Percentiles rank a stretch among this genome's conserved stretches.
phyloP scores from a whole-genome alignment of 768 basidiomycete species.

The Clavulina sp. region DNA sequence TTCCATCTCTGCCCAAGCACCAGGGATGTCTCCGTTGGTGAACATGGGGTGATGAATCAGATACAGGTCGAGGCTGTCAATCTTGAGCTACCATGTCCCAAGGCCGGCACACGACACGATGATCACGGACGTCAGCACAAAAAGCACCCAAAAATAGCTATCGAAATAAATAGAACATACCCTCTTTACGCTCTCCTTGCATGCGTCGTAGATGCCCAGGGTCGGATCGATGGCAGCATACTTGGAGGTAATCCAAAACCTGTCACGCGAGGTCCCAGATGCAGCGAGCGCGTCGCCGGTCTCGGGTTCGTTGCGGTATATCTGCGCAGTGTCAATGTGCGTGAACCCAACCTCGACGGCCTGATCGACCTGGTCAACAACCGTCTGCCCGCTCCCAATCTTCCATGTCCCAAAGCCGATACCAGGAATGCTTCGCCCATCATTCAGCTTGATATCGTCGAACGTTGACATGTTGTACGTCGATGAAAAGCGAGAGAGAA shows the following conservation, averaged over 20 bases:
- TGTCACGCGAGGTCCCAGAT: conserved; percentile 21
- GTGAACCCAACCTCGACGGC: neutral
- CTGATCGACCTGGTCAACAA: neutral
- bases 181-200: conserved; percentile 29
- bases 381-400: neutral
- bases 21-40: conserved; percentile 25
- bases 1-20: conserved; percentile 40
- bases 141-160: neutral
- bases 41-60: conserved; percentile 38
- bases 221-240: conserved; percentile 31
- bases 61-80: conserved; percentile 49
- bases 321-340: conserved; percentile 28
- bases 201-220: neutral
- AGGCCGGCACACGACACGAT: neutral
- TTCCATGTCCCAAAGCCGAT: neutral
- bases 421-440: neutral
- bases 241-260: conserved; percentile 50
- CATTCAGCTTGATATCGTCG: neutral
- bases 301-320: conserved; percentile 6
- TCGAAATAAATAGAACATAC: conserved; percentile 18
- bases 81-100: conserved; percentile 29
- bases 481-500: too few species aligned
- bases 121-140: neutral
- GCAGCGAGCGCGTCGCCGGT: conserved; percentile 5
- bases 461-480: too few species aligned